Evolutionary conservation across 2,329 filamentous ascomycete species (phyloP).

Genomic region (Trichoderma sp.): DNA sequence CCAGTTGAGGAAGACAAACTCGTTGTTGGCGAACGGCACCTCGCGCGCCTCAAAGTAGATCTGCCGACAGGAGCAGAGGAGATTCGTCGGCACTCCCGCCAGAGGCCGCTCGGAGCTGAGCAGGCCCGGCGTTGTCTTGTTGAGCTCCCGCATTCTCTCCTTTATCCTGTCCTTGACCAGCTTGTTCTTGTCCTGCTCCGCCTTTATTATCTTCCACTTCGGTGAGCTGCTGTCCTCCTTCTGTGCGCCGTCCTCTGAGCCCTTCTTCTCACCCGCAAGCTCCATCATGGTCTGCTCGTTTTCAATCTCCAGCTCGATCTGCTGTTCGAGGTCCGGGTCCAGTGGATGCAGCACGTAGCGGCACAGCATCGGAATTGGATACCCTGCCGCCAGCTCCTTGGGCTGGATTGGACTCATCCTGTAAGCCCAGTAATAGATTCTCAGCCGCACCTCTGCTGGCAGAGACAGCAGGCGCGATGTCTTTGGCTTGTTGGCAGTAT

Average conservation of each 20-base stretch:
- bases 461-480: conserved; percentile 31
- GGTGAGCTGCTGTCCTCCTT: background rate
- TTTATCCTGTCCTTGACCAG: background rate
- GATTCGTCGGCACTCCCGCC: conserved; percentile 39
- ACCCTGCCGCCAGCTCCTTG: conserved; percentile 39
- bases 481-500: background rate
- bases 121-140: conserved; percentile 22
- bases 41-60: conserved; percentile 42
- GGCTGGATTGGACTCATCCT: conserved; percentile 38
- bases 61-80: conserved; percentile 39
- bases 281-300: background rate
- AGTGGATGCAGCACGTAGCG: conserved; percentile 32
- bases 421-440: conserved; percentile 45
- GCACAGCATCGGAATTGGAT: conserved; percentile 35
- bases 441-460: conserved; percentile 45
- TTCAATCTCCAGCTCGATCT: background rate
- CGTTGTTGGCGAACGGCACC: conserved; percentile 42
- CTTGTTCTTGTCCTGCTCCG: conserved; percentile 6
- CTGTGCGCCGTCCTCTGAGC: background rate
- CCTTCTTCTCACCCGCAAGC: background rate
- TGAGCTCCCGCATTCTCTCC: background rate
- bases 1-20: conserved; percentile 47
- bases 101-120: conserved; percentile 35
- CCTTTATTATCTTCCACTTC: background rate
- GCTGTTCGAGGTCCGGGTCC: conserved; percentile 14